A percentile compares a stretch with the other conserved stretches of the same genome.
Conservation (phyloP, 2,329 filamentous ascomycete genomes). For the Colletotrichum nymphaeae region DNA sequence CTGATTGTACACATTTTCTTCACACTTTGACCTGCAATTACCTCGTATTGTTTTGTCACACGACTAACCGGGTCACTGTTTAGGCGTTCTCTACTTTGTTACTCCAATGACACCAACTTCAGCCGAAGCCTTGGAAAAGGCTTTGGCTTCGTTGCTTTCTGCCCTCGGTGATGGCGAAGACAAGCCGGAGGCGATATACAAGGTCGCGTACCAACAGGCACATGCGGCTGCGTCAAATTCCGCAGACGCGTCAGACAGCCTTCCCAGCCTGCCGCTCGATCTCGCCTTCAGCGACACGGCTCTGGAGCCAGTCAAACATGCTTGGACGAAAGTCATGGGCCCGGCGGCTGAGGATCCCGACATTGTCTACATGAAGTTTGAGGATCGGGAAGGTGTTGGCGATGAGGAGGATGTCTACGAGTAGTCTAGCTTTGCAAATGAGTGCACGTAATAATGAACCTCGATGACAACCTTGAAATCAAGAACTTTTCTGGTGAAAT, state of each 20-base stretch:
- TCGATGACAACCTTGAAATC: constrained; percentile 15
- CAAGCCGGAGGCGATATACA: constrained; percentile 55
- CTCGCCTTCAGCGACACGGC: constrained; percentile 80
- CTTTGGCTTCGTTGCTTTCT: constrained; percentile 55
- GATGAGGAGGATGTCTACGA: constrained; percentile 66
- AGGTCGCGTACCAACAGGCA: constrained; percentile 67
- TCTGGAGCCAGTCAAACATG: constrained; percentile 73
- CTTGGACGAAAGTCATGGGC: constrained; percentile 75
- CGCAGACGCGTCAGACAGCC: constrained; percentile 58
- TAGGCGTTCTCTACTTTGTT: constrained; percentile 51
- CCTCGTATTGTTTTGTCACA: not conserved
- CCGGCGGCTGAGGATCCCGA: constrained; percentile 55
- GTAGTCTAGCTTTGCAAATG: constrained; percentile 38
- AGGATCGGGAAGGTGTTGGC: constrained; percentile 73
- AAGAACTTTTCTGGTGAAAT: constrained; percentile 11
- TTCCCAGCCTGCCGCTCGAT: constrained; percentile 70
- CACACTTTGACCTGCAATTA: constrained; percentile 37
- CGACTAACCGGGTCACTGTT: constrained; percentile 42
- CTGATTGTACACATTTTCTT: constrained; percentile 71
- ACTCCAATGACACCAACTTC: constrained; percentile 50
- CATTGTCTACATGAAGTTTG: constrained; percentile 79
- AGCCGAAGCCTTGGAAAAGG: constrained; percentile 49
- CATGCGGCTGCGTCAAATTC: constrained; percentile 42
- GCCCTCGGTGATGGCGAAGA: constrained; percentile 44
- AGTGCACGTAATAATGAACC: constrained; percentile 37